phyloP scores from a whole-genome alignment of 768 basidiomycete species.

The Mycena galopus region DNA sequence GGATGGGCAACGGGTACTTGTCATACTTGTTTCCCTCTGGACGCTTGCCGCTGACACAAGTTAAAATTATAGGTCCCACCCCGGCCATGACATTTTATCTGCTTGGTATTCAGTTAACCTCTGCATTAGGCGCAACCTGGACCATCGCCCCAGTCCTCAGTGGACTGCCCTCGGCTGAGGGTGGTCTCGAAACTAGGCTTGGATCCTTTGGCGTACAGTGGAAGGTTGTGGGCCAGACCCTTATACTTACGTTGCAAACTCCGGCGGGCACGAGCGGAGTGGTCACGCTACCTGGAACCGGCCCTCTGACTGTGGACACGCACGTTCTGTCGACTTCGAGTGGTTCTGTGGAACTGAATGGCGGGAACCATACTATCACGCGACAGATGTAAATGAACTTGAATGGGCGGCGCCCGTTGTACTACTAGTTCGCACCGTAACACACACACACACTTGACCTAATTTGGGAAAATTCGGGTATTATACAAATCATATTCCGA shows the following conservation, averaged over 20 bases:
- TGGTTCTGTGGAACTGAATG: slow-evolving; percentile 22
- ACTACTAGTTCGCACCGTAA: too few species aligned
- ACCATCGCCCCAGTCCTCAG: slow-evolving; percentile 56
- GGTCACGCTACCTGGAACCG: slow-evolving; percentile 45
- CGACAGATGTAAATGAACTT: too few species aligned
- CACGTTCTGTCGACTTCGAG: not conserved
- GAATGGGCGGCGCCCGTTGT: too few species aligned
- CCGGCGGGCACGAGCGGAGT: slow-evolving; percentile 44
- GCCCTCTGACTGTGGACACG: slow-evolving; percentile 37
- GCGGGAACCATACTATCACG: slow-evolving; percentile 30
- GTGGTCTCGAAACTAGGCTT: slow-evolving; percentile 59
- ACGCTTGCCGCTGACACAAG: not conserved
- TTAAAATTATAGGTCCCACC: slow-evolving; percentile 51
- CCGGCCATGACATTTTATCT: slow-evolving; percentile 62
- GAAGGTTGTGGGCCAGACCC: slow-evolving; percentile 36
- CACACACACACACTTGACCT: too few species aligned
- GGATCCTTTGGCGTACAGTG: slow-evolving; percentile 61
- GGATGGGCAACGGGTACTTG: slow-evolving; percentile 56
- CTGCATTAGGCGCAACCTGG: slow-evolving; percentile 58
- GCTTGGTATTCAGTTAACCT: slow-evolving; percentile 57
- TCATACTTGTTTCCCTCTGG: not conserved
- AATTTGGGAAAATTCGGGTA: too few species aligned
- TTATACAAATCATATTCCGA: too few species aligned
- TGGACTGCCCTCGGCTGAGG: slow-evolving; percentile 56
- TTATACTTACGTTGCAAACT: slow-evolving; percentile 41